phyloP scores from a whole-genome alignment of 805 yeast genomes.

The Wickerhamiella lipophila region DNA sequence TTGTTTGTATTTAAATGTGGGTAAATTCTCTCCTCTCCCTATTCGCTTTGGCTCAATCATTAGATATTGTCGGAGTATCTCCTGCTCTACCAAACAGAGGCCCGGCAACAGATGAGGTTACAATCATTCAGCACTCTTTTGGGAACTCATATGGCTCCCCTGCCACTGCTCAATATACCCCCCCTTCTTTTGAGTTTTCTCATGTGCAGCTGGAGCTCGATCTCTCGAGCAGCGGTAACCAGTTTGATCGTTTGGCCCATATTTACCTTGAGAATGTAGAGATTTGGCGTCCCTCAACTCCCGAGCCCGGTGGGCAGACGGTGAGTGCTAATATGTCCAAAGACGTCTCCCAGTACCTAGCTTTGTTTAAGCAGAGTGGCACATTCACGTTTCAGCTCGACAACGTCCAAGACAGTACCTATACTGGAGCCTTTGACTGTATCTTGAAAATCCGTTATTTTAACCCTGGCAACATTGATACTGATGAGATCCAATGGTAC shows the following conservation, averaged over 20 bases:
- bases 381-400: conserved; percentile 47
- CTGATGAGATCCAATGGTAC: conserved; percentile 14
- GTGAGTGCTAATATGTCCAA: conserved; percentile 42
- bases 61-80: conserved; percentile 3
- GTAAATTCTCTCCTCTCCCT: not conserved
- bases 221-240: conserved; percentile 26
- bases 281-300: conserved; percentile 66
- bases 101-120: conserved; percentile 12
- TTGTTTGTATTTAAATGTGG: not conserved
- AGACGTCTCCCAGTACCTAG: conserved; percentile 48
- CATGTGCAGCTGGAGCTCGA: conserved; percentile 29
- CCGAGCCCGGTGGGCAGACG: conserved; percentile 49
- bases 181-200: conserved; percentile 27
- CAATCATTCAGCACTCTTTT: conserved; percentile 23
- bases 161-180: conserved; percentile 22
- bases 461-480: conserved; percentile 19
- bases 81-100: conserved; percentile 12
- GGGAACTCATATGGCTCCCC: conserved; percentile 29
- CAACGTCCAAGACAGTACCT: conserved; percentile 38
- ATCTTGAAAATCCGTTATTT: conserved; percentile 42
- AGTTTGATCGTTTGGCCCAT: conserved; percentile 31
- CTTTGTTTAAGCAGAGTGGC: conserved; percentile 36
- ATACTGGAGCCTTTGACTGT: conserved; percentile 51
- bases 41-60: not conserved
- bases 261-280: conserved; percentile 44